These are phyloP conservation scores for Komagataella kurtzmanii DNA, from an alignment of 805 yeast genomes.

Conservation along the genomic window DNA sequence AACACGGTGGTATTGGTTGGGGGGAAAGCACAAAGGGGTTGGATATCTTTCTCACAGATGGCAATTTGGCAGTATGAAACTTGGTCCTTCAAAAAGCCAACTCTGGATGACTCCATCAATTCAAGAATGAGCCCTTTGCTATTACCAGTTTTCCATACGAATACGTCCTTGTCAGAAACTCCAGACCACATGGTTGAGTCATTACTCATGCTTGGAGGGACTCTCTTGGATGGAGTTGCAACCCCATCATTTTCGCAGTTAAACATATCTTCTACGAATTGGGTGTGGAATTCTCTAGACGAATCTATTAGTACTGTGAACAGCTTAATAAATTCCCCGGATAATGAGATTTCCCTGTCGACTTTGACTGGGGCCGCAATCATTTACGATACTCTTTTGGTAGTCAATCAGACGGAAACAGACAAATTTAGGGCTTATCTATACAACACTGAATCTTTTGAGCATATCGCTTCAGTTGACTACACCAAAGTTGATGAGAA, in stretches of 20 bases:
- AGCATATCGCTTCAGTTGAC: conserved; percentile 17
- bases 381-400: conserved; percentile 34
- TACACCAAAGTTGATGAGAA: conserved; percentile 12
- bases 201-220: conserved; percentile 43
- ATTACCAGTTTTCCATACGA: conserved; percentile 34
- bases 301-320: conserved; percentile 11
- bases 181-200: conserved; percentile 25
- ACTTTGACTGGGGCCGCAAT: conserved; percentile 33
- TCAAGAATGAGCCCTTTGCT: conserved; percentile 40
- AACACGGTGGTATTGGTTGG: conserved; percentile 46
- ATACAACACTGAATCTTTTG: conserved; percentile 24
- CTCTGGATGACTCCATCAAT: conserved; percentile 24
- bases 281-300: conserved; percentile 28
- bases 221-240: conserved; percentile 21
- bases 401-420: conserved; percentile 17
- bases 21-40: conserved; percentile 47
- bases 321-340: conserved; percentile 8
- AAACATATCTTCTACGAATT: conserved; percentile 21
- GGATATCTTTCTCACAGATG: conserved; percentile 62
- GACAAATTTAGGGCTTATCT: conserved; percentile 21
- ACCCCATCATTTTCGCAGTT: conserved; percentile 30
- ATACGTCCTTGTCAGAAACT: conserved; percentile 8
- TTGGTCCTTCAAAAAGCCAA: conserved; percentile 45
- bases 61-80: conserved; percentile 60
- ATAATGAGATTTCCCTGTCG: conserved; percentile 13